These are phyloP conservation scores for Nannochloropsis oceanica DNA, from an alignment of 108 stramenopile genomes.

Conservation along the genomic window DNA sequence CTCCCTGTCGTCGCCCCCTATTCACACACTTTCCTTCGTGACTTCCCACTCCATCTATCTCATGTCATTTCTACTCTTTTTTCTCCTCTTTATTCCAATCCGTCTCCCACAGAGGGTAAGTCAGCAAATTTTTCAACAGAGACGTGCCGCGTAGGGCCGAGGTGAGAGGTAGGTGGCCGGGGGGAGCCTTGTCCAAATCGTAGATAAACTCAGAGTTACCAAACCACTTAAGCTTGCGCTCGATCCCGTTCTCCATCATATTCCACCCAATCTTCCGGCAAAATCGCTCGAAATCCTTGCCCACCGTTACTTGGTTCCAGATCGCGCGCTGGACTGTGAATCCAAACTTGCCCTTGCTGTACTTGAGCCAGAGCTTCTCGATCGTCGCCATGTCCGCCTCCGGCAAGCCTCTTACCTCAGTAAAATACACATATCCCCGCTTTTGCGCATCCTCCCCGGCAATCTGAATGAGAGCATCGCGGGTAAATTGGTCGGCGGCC, in stretches of 20 bases:
- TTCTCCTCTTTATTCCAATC: conserved; percentile 77
- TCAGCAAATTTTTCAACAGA: conserved; percentile 67
- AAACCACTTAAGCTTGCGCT: conserved; percentile 86
- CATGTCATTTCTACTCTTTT: neutral
- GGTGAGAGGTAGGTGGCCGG: conserved; percentile 85
- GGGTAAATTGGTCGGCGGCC: conserved; percentile 55
- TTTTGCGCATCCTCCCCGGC: conserved; percentile 69
- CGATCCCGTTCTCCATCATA: conserved; percentile 71
- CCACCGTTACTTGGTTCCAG: conserved; percentile 53
- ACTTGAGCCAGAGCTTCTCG: conserved; percentile 78
- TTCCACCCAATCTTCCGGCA: conserved; percentile 91
- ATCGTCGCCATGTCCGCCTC: conserved; percentile 77
- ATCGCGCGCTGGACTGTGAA: conserved; percentile 83
- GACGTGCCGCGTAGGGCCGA: conserved; percentile 82
- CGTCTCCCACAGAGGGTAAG: conserved; percentile 82
- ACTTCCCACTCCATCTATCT: neutral
- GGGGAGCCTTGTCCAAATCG: conserved; percentile 80
- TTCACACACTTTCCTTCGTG: neutral
- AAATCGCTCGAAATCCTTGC: conserved; percentile 75
- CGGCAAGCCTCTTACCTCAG: conserved; percentile 64
- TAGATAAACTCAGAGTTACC: conserved; percentile 89
- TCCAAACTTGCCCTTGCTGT: conserved; percentile 78
- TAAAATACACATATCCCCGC: conserved; percentile 89
- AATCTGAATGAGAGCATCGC: conserved; percentile 76
- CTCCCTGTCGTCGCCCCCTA: neutral